These are phyloP conservation scores for Termitomyces heimii DNA, from an alignment of 768 basidiomycete species.

Conservation along the genomic window DNA sequence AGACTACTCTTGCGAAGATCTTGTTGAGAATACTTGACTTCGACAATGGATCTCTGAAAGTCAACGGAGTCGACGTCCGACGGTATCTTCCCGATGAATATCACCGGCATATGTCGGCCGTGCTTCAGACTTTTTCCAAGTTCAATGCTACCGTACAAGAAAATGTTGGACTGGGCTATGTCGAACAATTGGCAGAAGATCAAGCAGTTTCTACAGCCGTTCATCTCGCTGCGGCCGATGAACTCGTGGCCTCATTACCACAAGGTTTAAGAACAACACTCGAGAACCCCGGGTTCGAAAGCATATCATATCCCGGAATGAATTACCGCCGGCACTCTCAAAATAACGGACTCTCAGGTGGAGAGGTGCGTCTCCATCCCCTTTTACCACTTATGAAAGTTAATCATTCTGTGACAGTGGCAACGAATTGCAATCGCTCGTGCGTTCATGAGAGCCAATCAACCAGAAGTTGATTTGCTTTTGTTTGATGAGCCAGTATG, in stretches of 20 bases:
- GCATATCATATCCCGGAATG: conserved; percentile 40
- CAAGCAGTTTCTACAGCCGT: conserved; percentile 61
- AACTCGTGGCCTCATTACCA: conserved; percentile 60
- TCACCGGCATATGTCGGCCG: conserved; percentile 70
- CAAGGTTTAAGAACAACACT: conserved; percentile 70
- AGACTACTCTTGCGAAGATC: conserved; percentile 82
- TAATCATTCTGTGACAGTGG: conserved; percentile 46
- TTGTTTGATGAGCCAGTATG: conserved; percentile 83
- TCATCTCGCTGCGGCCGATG: conserved; percentile 63
- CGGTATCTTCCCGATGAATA: conserved; percentile 61
- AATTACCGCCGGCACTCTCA: conserved; percentile 23
- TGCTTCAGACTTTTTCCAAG: conserved; percentile 84
- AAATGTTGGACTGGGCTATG: conserved; percentile 81
- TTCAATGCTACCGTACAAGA: conserved; percentile 73
- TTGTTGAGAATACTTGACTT: conserved; percentile 76
- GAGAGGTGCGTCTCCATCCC: conserved; percentile 52
- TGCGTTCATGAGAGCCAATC: conserved; percentile 79
- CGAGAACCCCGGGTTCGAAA: conserved; percentile 56
- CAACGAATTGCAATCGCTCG: conserved; percentile 82
- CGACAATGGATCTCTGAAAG: conserved; percentile 56
- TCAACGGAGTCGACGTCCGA: conserved; percentile 70
- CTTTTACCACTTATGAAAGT: not conserved
- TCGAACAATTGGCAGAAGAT: conserved; percentile 53
- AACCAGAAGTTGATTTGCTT: conserved; percentile 70
- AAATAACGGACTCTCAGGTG: conserved; percentile 74